Percentiles rank a stretch among this genome's conserved stretches.
These are phyloP conservation scores for Amanita thiersii DNA, from an alignment of 768 basidiomycete genomes.

Conservation along the genomic window DNA sequence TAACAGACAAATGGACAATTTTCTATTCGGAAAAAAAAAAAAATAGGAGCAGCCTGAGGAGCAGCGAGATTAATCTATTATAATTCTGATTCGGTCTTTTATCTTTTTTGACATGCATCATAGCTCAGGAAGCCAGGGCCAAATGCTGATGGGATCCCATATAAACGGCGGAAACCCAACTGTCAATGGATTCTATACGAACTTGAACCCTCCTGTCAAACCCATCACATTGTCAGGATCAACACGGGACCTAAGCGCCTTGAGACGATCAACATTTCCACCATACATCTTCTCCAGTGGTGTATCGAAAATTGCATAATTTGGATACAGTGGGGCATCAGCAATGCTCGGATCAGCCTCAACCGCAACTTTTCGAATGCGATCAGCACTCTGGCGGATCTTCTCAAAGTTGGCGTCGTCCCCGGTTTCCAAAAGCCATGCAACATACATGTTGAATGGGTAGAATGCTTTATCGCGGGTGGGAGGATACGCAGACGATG, in stretches of 20 bases:
- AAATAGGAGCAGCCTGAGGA: too few species aligned
- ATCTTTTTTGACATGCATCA: too few species aligned
- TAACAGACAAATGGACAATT: too few species aligned
- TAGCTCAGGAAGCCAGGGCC: too few species aligned
- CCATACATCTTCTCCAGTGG: constrained; percentile 36
- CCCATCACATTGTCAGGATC: constrained; percentile 48
- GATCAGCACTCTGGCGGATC: constrained; percentile 23
- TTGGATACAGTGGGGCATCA: constrained; percentile 19
- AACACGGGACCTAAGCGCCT: constrained; percentile 24
- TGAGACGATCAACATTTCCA: constrained; percentile 24
- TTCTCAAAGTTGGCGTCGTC: constrained; percentile 24
- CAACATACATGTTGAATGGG: constrained; percentile 20
- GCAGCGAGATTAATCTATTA: too few species aligned
- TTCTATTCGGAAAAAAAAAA: too few species aligned
- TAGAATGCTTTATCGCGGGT: constrained; percentile 14
- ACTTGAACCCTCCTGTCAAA: constrained; percentile 45
- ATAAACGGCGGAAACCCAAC: too few species aligned
- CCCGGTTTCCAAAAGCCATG: constrained; percentile 13
- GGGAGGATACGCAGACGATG: background rate
- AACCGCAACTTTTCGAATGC: constrained; percentile 24
- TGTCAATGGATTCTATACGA: too few species aligned
- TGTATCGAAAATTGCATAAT: constrained; percentile 40
- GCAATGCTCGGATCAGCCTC: constrained; percentile 26
- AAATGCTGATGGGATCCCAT: too few species aligned
- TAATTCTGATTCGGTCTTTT: too few species aligned